Conservation (phyloP, 768 basidiomycete species). For the Neoboletus magnificus region DNA sequence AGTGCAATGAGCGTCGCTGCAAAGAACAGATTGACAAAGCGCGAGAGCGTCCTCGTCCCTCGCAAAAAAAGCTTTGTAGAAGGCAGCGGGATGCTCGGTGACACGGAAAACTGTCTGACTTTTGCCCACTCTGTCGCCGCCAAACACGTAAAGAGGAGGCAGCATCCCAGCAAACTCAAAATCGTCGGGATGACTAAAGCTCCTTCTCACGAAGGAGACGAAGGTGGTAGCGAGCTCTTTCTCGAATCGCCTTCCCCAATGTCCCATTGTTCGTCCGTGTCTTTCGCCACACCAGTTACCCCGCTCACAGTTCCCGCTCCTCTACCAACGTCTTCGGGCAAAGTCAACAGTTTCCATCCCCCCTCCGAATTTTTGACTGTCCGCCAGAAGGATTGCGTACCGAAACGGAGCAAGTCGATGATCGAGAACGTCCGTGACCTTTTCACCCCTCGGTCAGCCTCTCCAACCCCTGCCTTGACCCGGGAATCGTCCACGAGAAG, state of each 20-base stretch:
- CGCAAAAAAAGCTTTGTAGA: constrained; percentile 51
- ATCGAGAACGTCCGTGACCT: constrained; percentile 61
- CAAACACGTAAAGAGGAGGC: constrained; percentile 18
- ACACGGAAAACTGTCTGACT: constrained; percentile 13
- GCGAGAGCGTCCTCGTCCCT: constrained; percentile 68
- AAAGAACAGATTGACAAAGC: constrained; percentile 54
- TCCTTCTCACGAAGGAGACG: constrained; percentile 23
- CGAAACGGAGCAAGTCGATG: constrained; percentile 51
- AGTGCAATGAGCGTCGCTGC: constrained; percentile 53
- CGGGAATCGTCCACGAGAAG: constrained; percentile 26
- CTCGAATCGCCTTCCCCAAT: constrained; percentile 37
- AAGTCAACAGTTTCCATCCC: constrained; percentile 12
- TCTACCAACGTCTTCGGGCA: constrained; percentile 12
- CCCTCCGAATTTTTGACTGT: constrained; percentile 30
- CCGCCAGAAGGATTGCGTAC: constrained; percentile 25
- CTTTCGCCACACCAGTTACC: constrained; percentile 24
- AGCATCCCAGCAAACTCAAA: constrained; percentile 30
- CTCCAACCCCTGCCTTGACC: constrained; percentile 35
- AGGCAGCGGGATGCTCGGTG: constrained; percentile 10
- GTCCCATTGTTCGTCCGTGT: constrained; percentile 38
- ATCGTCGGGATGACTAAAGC: constrained; percentile 22
- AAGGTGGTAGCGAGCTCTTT: constrained; percentile 18
- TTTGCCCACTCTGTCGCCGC: not conserved
- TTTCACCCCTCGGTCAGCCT: constrained; percentile 48
- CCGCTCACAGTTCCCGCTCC: constrained; percentile 17